Base-by-base conservation (phyloP, 2,329 filamentous ascomycete species). In the Helminthosporium solani region DNA sequence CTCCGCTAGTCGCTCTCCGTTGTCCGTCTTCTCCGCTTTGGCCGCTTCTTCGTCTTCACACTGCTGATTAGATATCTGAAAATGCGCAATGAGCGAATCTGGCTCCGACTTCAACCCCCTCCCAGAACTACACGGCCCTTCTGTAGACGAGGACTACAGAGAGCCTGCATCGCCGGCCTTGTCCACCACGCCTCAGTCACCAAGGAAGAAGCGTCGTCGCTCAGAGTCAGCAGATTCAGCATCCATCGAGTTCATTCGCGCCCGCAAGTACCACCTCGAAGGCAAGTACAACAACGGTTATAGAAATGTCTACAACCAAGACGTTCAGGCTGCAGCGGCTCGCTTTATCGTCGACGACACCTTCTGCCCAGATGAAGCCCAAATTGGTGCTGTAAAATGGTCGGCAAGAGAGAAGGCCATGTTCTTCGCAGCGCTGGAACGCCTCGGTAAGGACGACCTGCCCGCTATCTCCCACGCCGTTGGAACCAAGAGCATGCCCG, bases 301-400 rank as follows among this genome's bases (percentile, higher is more conserved):
- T 49, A 67, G 67, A 34, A 33, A 52, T 1, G 52, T 71, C 3
- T 68, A 64, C 52, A 72, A 72, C 44, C 47, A 63, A n/a, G 38
- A 53, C 3, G 59, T 70, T 9, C 40, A 21, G 16, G 46, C 49
- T 12, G 56, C 54, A 1, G 56, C 54, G 14, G 36, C 49, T 18
- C 57, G 54, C 31, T 61, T 63, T 33, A 46, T 50, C 19, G 18
- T 34, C 7, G 36, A 40, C 16, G 27, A 36, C 12, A 44, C 36
- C 27, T 11, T 27, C 33, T 53, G 50, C 34, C 54, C 46, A 47
- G 66, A 38, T 40, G 72, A 28, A 78, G 46, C 79, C 2, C 87
- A 90, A 58, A 72, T 90, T 40, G 90, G 90, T 18, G 75, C 82
- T 20, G 83, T 84, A 1, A 56, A 70, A 9, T 97, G 92, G 92